Evolutionary conservation across 192 early-diverging fungal species (phyloP).

Genomic region (Thoreauomyces humboldtii): DNA sequence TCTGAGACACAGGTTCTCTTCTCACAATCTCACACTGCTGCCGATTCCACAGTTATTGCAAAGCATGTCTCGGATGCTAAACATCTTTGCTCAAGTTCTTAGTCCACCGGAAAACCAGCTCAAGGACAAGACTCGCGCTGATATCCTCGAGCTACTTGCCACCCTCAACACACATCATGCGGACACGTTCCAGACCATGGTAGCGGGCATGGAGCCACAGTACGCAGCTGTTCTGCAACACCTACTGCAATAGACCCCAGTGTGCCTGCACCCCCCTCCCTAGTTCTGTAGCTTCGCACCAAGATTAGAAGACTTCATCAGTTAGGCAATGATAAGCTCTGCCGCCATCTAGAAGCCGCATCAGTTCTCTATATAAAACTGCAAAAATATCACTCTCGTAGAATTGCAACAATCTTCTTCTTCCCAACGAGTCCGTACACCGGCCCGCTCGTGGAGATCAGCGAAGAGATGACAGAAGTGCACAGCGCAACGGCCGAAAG

Average conservation of each 20-base stretch:
- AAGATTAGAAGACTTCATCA: too few relatives aligned
- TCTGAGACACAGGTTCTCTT: not conserved
- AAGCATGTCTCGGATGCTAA: slow-evolving; percentile 53
- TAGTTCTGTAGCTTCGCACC: too few relatives aligned
- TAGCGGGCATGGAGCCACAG: slow-evolving; percentile 14
- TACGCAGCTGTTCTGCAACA: not conserved
- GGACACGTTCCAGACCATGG: slow-evolving; percentile 29
- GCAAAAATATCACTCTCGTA: slow-evolving; percentile 27
- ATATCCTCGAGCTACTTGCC: slow-evolving; percentile 58
- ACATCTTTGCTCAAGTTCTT: slow-evolving; percentile 56
- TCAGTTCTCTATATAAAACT: too few relatives aligned
- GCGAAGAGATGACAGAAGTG: slow-evolving; percentile 14
- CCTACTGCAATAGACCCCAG: slow-evolving; percentile 9
- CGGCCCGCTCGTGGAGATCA: slow-evolving; percentile 22
- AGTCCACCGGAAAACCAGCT: slow-evolving; percentile 57
- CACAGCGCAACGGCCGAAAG: not conserved
- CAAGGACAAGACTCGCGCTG: slow-evolving; percentile 47
- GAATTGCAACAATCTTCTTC: slow-evolving; percentile 21
- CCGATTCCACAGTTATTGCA: slow-evolving; percentile 38
- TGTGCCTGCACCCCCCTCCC: too few relatives aligned
- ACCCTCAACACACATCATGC: slow-evolving; percentile 52
- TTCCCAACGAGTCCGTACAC: slow-evolving; percentile 22
- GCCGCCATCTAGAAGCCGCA: too few relatives aligned
- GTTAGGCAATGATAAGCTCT: too few relatives aligned
- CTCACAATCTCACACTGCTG: not conserved